Conservation (phyloP, 768 basidiomycete genomes). For the Mycena crocata region DNA sequence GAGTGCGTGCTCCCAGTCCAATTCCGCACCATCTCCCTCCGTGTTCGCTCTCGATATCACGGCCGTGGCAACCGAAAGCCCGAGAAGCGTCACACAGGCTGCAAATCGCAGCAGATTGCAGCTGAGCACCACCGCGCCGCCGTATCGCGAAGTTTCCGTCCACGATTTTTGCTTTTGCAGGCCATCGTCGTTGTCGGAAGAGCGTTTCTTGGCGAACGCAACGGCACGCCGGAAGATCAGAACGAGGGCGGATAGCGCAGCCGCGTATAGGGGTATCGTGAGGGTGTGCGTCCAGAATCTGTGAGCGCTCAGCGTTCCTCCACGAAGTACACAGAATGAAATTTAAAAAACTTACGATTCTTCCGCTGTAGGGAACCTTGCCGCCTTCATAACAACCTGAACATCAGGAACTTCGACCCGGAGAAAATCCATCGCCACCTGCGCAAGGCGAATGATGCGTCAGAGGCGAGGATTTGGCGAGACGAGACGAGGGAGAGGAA, state of each 20-base stretch:
- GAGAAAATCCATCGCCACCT: too few species aligned
- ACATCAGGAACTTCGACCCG: too few species aligned
- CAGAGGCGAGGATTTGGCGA: too few species aligned
- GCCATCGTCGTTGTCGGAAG: not conserved
- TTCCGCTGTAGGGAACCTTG: too few species aligned
- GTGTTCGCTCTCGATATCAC: not conserved
- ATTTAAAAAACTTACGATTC: too few species aligned
- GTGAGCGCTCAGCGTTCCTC: too few species aligned
- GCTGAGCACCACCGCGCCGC: slow-evolving; percentile 3
- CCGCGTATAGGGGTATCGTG: slow-evolving; percentile 14
- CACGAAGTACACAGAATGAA: too few species aligned
- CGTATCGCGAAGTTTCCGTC: slow-evolving; percentile 16
- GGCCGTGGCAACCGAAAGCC: slow-evolving; percentile 11
- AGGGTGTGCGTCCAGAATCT: too few species aligned
- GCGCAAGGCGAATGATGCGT: too few species aligned
- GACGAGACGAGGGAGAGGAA: too few species aligned
- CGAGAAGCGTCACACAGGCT: slow-evolving; percentile 13
- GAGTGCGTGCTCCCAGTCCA: not conserved
- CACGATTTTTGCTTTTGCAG: slow-evolving; percentile 15
- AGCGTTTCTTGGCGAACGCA: not conserved
- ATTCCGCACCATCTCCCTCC: too few species aligned
- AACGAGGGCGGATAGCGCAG: slow-evolving; percentile 5
- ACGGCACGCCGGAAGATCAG: not conserved
- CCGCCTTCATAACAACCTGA: too few species aligned
- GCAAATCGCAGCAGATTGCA: slow-evolving; percentile 13